phyloP scores from a whole-genome alignment of 345 rosid species.

The Melastoma malabathricum region DNA sequence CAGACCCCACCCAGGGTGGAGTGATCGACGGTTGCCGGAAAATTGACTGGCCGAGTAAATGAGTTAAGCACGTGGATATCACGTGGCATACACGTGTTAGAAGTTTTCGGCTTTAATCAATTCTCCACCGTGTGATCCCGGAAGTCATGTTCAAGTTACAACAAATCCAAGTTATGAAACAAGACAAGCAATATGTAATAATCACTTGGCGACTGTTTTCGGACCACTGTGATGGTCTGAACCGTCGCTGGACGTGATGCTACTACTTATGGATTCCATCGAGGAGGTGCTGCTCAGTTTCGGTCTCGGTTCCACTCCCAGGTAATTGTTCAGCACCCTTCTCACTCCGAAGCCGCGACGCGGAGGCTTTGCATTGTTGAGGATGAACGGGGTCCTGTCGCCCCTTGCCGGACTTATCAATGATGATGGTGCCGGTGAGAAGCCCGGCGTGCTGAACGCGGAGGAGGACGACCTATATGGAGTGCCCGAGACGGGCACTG shows the following conservation, averaged over 20 bases:
- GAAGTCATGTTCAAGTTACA: no score
- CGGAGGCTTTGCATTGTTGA: constrained; percentile 25
- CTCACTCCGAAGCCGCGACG: constrained; percentile 85
- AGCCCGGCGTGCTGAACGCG: constrained; percentile 52
- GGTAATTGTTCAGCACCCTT: constrained; percentile 63
- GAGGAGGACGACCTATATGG: constrained; percentile 34
- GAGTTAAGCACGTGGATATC: background rate
- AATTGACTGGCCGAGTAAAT: constrained; percentile 3
- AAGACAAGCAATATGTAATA: no score
- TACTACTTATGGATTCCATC: constrained; percentile 6
- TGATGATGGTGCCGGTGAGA: constrained; percentile 50
- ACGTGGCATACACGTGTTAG: no score
- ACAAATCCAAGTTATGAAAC: no score
- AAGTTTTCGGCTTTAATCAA: no score
- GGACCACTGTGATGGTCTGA: no score
- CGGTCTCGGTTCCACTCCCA: constrained; percentile 55
- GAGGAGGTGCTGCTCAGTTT: constrained; percentile 37
- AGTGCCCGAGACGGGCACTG: constrained; percentile 43
- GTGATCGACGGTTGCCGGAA: constrained; percentile 28
- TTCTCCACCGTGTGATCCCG: no score
- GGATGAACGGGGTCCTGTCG: constrained; percentile 57
- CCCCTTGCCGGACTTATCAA: constrained; percentile 49
- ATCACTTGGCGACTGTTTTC: no score
- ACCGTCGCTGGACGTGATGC: background rate
- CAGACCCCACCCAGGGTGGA: constrained; percentile 51